Evolutionary conservation across 2,329 filamentous ascomycete genomes (phyloP).

Genomic region (Talaromyces sp.): DNA sequence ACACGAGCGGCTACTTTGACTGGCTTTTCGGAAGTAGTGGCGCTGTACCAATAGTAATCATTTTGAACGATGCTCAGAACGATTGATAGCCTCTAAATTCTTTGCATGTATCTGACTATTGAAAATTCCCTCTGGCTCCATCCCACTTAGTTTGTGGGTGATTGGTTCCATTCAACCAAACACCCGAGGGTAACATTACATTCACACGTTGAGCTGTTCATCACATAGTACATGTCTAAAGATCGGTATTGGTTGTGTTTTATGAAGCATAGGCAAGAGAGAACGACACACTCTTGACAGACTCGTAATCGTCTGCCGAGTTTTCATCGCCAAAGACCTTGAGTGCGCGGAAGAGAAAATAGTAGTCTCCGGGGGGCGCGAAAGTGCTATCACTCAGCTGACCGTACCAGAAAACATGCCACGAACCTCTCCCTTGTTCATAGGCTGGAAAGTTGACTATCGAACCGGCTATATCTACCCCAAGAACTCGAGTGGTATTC

Average conservation of each 20-base stretch:
- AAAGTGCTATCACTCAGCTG: slow-evolving; percentile 25
- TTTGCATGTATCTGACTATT: no score
- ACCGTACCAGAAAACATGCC: slow-evolving; percentile 19
- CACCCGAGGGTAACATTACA: background rate
- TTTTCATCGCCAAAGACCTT: slow-evolving; percentile 27
- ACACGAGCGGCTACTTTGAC: background rate
- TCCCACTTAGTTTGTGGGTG: no score
- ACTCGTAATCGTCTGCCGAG: slow-evolving; percentile 26
- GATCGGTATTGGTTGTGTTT: background rate
- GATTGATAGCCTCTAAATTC: no score
- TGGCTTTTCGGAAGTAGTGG: background rate
- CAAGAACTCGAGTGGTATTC: slow-evolving; percentile 12
- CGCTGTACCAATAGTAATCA: no score
- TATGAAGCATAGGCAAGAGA: slow-evolving; percentile 6
- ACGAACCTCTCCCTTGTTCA: background rate
- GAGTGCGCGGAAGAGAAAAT: slow-evolving; percentile 27
- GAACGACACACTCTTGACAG: slow-evolving; percentile 25
- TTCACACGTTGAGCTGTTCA: background rate
- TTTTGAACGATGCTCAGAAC: no score
- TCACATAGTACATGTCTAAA: background rate
- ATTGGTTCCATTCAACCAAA: no score
- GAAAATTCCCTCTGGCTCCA: no score
- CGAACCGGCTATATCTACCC: slow-evolving; percentile 9
- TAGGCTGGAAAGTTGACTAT: slow-evolving; percentile 1
- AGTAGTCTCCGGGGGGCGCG: slow-evolving; percentile 27